Base-by-base conservation (phyloP, 805 yeast genomes). In the Ogataea nonfermentans region DNA sequence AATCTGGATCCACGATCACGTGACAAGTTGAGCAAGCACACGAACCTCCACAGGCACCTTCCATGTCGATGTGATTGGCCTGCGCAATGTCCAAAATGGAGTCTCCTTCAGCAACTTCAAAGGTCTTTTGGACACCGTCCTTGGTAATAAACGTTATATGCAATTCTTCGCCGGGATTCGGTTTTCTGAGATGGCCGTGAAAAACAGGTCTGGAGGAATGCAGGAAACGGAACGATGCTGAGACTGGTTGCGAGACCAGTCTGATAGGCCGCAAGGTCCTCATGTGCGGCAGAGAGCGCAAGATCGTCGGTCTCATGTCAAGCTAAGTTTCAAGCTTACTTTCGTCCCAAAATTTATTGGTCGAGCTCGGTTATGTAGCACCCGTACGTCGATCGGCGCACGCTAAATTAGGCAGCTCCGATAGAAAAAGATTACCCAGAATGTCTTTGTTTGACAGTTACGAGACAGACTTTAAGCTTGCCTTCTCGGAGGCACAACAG, bases 11-110 rank as follows among this genome's bases (percentile, higher is more conserved):
- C 27, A 93, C 89, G 35, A 93, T 91, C 38, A 93, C 82, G 65
- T 93, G 99, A 60, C 99, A 93, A 0, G 99, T 93, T 4, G 97
- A 89, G 62, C 99, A 93, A 1, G 99, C 99, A 71, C 99, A 93
- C 4, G 97, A 88, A 3, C 98, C 99, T 15, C 99, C 99, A 65
- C 99, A 93, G 0, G 99, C 99, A 31, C 81, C 96, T 62, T 93
- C 99, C 93, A 93, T 90, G 51, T 93, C 99, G 42, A 93, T 64
- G 54, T 90, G 84, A 58, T 90, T 66, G 3, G 93, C 95, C 66
- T 93, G 98, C 5, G 98, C 99, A 41, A 93, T 88, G 60, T 93
- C 99, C 59, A 93, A 67, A 19, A 93, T 58, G 25, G 89, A 79
- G 58, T 93, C 99, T 10, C 98, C 98, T 52, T 84, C 96, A 2